A percentile compares a stretch with the other conserved stretches of the same genome.
phyloP scores from a whole-genome alignment of 169 alveolate species.

The Plasmodium knowlesi region DNA sequence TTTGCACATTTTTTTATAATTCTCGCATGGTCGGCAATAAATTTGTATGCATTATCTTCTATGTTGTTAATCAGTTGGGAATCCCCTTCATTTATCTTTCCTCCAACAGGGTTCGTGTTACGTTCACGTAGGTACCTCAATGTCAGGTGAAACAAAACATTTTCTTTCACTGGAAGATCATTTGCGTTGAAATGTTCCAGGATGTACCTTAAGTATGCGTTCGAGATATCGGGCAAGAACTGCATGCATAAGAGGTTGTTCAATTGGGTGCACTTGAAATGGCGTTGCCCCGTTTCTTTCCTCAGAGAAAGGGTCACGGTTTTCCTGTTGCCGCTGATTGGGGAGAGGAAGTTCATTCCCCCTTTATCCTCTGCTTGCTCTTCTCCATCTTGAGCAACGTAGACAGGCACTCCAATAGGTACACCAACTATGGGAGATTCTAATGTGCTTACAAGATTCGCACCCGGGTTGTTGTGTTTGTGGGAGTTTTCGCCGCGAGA shows the following conservation, averaged over 20 bases:
- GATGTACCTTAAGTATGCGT: conserved; percentile 10
- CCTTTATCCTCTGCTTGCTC: background rate
- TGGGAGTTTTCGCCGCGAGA: background rate
- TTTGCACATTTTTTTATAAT: conserved; percentile 18
- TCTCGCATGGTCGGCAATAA: conserved; percentile 39
- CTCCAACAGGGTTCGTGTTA: background rate
- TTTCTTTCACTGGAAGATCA: conserved; percentile 65
- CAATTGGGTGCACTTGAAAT: background rate
- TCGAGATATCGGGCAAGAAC: conserved; percentile 27
- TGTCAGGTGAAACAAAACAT: conserved; percentile 27
- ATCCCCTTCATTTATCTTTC: background rate
- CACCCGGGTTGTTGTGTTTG: background rate
- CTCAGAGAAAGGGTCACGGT: background rate
- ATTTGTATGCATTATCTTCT: conserved; percentile 27
- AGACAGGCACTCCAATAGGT: background rate
- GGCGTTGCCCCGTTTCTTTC: background rate
- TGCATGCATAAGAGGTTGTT: conserved; percentile 32
- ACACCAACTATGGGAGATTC: conserved; percentile 68
- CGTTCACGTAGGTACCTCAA: conserved; percentile 12
- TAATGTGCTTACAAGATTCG: background rate
- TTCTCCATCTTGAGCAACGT: background rate
- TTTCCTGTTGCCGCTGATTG: background rate
- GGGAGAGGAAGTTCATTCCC: background rate
- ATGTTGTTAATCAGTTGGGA: conserved; percentile 7
- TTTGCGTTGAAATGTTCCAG: background rate